These are phyloP conservation scores for Gossypium ekmanianum DNA, from an alignment of 345 rosid genomes.

Conservation along the genomic window DNA sequence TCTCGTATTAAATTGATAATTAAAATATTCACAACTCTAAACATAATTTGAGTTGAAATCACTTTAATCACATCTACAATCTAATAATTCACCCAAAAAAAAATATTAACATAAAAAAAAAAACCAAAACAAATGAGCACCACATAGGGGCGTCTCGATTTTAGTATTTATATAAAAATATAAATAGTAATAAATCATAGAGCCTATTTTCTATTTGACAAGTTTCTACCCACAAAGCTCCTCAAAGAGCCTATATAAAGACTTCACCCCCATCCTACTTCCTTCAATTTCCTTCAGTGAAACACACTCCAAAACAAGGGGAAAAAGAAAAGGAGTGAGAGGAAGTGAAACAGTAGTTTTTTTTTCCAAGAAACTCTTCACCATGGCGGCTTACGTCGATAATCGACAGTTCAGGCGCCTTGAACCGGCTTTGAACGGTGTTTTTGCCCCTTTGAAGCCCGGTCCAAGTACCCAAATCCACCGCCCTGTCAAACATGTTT, in stretches of 20 bases:
- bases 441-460: constrained; percentile 46
- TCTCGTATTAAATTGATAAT: too few relatives aligned
- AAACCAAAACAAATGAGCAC: background rate
- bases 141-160: background rate
- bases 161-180: background rate
- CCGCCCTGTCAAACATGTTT: constrained; percentile 27
- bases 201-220: background rate
- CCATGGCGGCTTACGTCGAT: constrained; percentile 78
- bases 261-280: background rate
- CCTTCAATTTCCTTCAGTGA: constrained; percentile 9
- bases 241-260: constrained; percentile 25
- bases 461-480: constrained; percentile 26
- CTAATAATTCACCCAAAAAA: too few relatives aligned
- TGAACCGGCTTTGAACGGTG: constrained; percentile 48
- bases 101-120: too few relatives aligned
- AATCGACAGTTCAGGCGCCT: constrained; percentile 62
- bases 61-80: too few relatives aligned
- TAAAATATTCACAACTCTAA: too few relatives aligned
- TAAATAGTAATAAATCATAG: background rate
- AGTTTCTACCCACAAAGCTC: background rate
- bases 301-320: background rate
- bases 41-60: too few relatives aligned
- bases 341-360: background rate
- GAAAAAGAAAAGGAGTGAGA: background rate
- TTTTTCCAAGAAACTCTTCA: background rate